A percentile compares a stretch with the other conserved stretches of the same genome.
phyloP scores from a whole-genome alignment of 805 yeast species.

The Torulaspora quercuum region DNA sequence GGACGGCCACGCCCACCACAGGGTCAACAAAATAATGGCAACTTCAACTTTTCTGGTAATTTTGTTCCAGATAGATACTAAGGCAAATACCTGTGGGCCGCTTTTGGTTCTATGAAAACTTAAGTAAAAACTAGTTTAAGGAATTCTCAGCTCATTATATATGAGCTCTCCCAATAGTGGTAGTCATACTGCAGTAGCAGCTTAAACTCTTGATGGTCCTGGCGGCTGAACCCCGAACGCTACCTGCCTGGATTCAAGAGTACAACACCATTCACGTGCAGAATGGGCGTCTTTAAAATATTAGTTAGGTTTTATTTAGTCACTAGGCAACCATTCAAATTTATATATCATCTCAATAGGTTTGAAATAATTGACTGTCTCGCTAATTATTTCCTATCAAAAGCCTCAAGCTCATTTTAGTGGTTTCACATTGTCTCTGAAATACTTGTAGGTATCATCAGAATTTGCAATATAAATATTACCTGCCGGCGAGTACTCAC shows the following conservation, averaged over 20 bases:
- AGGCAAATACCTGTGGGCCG: too few relatives aligned
- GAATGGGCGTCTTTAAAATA: too few relatives aligned
- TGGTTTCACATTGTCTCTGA: conserved; percentile 45
- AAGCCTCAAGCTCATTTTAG: conserved; percentile 22
- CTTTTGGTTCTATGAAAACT: too few relatives aligned
- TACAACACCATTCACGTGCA: too few relatives aligned
- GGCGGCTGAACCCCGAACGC: too few relatives aligned
- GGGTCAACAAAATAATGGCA: conserved; percentile 1
- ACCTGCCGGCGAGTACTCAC: conserved; percentile 62
- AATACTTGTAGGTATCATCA: conserved; percentile 39
- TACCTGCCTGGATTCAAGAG: too few relatives aligned
- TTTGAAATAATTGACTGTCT: neutral
- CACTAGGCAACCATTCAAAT: neutral
- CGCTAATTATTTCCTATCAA: neutral
- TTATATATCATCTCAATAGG: too few relatives aligned
- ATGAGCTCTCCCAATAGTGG: too few relatives aligned
- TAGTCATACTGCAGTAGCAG: too few relatives aligned
- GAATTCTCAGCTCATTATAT: neutral
- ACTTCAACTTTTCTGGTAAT: conserved; percentile 21
- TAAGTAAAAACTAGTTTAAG: too few relatives aligned
- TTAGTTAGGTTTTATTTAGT: too few relatives aligned
- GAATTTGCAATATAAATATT: conserved; percentile 42
- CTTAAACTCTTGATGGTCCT: too few relatives aligned
- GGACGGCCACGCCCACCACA: conserved; percentile 3
- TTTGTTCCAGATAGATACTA: conserved; percentile 13